phyloP scores from a whole-genome alignment of 306 rosid genomes.

The Corylus americana region DNA sequence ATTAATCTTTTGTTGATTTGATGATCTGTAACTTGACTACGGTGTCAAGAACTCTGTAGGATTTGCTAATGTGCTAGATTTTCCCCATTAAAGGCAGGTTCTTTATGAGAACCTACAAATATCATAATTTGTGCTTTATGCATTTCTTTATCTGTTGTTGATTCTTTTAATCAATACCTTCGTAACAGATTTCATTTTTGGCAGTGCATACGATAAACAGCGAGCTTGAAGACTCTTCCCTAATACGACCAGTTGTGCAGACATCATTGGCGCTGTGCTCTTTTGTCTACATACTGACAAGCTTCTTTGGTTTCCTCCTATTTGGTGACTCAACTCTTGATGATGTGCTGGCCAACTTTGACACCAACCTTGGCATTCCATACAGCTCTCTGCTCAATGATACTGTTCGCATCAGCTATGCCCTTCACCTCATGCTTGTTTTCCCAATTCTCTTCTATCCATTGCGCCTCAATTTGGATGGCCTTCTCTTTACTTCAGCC shows the following conservation, averaged over 20 bases:
- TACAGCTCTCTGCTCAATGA: constrained; percentile 56
- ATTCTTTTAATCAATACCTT: not conserved
- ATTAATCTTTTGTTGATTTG: not conserved
- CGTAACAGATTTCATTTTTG: constrained; percentile 15
- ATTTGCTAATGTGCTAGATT: not conserved
- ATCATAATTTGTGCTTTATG: not conserved
- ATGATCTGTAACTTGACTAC: not conserved
- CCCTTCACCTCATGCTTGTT: constrained; percentile 70
- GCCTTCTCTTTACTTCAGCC: constrained; percentile 53
- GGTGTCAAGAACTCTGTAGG: not conserved
- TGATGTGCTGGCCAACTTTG: constrained; percentile 71
- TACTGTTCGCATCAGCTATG: constrained; percentile 65
- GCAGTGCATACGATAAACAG: constrained; percentile 64
- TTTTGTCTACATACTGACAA: constrained; percentile 51
- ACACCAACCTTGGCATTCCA: constrained; percentile 64
- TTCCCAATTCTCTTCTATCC: constrained; percentile 67
- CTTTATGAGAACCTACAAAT: not conserved
- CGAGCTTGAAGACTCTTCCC: constrained; percentile 59
- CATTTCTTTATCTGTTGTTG: not conserved
- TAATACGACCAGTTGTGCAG: constrained; percentile 51
- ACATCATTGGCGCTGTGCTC: constrained; percentile 63
- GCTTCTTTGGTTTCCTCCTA: constrained; percentile 61
- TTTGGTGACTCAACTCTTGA: constrained; percentile 70
- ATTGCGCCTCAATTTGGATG: constrained; percentile 56
- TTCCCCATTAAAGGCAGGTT: not conserved